phyloP scores from a whole-genome alignment of 495 filamentous ascomycete genomes.

The Staphylotrichum tortipilum region DNA sequence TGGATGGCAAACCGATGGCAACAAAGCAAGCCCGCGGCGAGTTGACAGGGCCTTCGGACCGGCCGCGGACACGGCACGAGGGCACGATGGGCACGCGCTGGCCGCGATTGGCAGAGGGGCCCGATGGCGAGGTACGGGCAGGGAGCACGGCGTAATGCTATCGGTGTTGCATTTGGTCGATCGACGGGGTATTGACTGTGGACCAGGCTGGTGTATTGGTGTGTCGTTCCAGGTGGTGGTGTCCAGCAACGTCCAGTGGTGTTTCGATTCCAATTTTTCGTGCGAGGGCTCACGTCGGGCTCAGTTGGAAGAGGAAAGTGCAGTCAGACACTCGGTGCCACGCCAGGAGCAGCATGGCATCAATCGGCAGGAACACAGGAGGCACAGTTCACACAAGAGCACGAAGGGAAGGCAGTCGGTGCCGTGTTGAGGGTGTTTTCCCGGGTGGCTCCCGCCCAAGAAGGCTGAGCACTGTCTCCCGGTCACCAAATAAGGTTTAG shows the following conservation, averaged over 20 bases:
- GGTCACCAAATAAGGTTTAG: conserved; percentile 28
- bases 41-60: neutral
- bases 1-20: too few species aligned
- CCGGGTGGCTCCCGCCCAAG: neutral
- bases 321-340: neutral
- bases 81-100: neutral
- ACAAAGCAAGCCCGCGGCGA: too few species aligned
- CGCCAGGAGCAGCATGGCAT: neutral
- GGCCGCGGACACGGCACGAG: neutral
- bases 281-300: too few species aligned
- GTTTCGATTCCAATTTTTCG: too few species aligned
- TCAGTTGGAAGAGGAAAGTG: neutral
- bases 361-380: too few species aligned
- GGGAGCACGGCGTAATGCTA: too few species aligned
- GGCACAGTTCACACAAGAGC: too few species aligned
- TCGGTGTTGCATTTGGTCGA: neutral
- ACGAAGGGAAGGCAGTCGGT: neutral
- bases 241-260: too few species aligned
- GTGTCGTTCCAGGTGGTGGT: too few species aligned
- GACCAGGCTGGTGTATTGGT: too few species aligned
- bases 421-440: neutral
- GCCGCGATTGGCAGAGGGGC: neutral
- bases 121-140: neutral
- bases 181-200: too few species aligned
- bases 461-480: conserved; percentile 8